phyloP scores from a whole-genome alignment of 2,329 filamentous ascomycete species.

The Malbranchea cinnamomea region DNA sequence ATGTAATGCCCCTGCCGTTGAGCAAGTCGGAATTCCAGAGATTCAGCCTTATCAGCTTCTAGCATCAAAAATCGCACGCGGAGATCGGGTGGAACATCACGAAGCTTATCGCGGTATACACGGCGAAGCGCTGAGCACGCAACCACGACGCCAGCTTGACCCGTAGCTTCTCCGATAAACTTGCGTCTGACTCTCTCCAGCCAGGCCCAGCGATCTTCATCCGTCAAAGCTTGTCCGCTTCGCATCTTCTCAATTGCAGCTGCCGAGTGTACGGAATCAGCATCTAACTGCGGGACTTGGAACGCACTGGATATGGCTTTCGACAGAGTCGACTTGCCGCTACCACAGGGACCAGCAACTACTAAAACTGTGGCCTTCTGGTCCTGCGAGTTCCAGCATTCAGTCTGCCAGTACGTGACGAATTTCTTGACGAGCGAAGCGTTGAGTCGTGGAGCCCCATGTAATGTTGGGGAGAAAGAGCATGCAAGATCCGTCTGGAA shows the following conservation, averaged over 20 bases:
- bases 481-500: conserved; percentile 1
- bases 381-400: conserved; percentile 2
- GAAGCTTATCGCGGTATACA: neutral
- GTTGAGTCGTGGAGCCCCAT: neutral
- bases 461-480: neutral
- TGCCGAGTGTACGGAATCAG: neutral
- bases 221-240: neutral
- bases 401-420: conserved; percentile 2
- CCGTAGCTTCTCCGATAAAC: neutral
- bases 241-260: neutral
- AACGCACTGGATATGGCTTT: neutral
- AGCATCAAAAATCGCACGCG: conserved; percentile 1
- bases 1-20: too few species aligned
- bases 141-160: neutral
- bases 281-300: neutral
- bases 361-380: neutral
- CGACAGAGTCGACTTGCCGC: neutral
- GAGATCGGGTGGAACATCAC: neutral
- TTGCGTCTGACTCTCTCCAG: neutral
- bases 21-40: too few species aligned
- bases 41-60: neutral
- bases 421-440: neutral
- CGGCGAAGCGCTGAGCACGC: conserved; percentile 1
- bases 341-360: conserved; percentile 1
- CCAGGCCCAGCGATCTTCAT: neutral